phyloP scores from a whole-genome alignment of 1,284 basidiomycete species.

The Ganoderma resinaceum region DNA sequence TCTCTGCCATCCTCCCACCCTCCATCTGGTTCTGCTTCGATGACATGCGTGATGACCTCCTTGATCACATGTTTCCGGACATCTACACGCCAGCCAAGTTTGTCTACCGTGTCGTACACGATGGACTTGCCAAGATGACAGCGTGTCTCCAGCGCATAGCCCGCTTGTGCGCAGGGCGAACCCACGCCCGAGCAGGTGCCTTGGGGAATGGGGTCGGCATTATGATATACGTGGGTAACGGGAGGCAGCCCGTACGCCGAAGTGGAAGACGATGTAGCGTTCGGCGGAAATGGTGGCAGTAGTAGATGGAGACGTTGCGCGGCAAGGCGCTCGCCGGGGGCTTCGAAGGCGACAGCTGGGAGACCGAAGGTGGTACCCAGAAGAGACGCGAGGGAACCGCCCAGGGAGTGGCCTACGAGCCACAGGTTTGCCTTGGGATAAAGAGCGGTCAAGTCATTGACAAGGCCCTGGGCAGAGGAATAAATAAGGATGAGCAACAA shows the following conservation, averaged over 20 bases:
- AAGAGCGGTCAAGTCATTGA: slow-evolving; percentile 81
- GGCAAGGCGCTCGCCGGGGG: slow-evolving; percentile 90
- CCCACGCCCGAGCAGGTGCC: slow-evolving; percentile 75
- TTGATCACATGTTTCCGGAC: slow-evolving; percentile 83
- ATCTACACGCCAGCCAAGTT: slow-evolving; percentile 84
- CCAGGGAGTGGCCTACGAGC: slow-evolving; percentile 91
- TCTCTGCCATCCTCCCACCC: slow-evolving; percentile 47
- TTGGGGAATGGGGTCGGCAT: slow-evolving; percentile 82
- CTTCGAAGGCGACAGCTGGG: slow-evolving; percentile 92
- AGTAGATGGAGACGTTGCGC: slow-evolving; percentile 88
- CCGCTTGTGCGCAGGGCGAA: slow-evolving; percentile 70
- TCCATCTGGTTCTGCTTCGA: slow-evolving; percentile 66
- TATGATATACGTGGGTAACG: slow-evolving; percentile 82
- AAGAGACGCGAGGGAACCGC: slow-evolving; percentile 88
- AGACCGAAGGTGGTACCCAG: slow-evolving; percentile 94
- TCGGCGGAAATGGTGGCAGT: slow-evolving; percentile 54
- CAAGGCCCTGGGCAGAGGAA: slow-evolving; percentile 59
- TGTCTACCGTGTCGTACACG: slow-evolving; percentile 88
- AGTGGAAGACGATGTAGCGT: slow-evolving; percentile 52
- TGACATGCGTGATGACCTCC: slow-evolving; percentile 75
- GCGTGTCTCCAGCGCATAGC: slow-evolving; percentile 76
- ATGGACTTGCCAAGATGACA: slow-evolving; percentile 76
- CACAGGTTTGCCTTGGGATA: slow-evolving; percentile 91
- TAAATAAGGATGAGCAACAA: not conserved
- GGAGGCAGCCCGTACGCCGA: slow-evolving; percentile 41